A percentile compares a stretch with the other conserved stretches of the same genome.
These are phyloP conservation scores for Boechera retrofracta DNA, from an alignment of 345 rosid species.

Conservation along the genomic window DNA sequence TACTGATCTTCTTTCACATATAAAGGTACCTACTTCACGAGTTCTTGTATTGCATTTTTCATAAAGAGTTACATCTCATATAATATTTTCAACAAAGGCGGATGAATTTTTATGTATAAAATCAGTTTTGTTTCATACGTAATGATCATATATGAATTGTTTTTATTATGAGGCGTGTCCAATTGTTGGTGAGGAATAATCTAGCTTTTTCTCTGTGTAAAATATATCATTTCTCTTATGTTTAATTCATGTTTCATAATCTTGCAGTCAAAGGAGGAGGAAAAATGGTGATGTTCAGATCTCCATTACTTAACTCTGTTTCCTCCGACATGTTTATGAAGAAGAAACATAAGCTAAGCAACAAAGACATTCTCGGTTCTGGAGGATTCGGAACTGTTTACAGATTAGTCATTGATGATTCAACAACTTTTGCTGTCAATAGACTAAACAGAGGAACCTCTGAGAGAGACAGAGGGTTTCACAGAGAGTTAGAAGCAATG, in stretches of 20 bases:
- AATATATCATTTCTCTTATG: neutral
- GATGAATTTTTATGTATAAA: slow-evolving; percentile 19
- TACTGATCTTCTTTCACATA: slow-evolving; percentile 18
- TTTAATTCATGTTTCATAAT: neutral
- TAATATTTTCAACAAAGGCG: slow-evolving; percentile 46
- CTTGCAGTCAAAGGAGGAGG: slow-evolving; percentile 55
- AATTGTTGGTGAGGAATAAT: slow-evolving; percentile 15
- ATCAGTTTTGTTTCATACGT: slow-evolving; percentile 32
- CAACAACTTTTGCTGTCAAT: slow-evolving; percentile 75
- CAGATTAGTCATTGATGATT: slow-evolving; percentile 57
- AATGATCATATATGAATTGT: slow-evolving; percentile 17
- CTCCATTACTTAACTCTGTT: slow-evolving; percentile 59
- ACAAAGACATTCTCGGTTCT: slow-evolving; percentile 77
- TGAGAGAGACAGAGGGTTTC: slow-evolving; percentile 76
- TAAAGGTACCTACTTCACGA: slow-evolving; percentile 31
- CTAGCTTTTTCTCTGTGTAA: neutral
- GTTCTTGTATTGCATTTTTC: slow-evolving; percentile 17
- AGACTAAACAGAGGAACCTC: slow-evolving; percentile 67
- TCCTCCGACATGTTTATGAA: slow-evolving; percentile 59
- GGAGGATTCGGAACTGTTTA: slow-evolving; percentile 89
- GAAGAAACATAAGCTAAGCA: slow-evolving; percentile 66
- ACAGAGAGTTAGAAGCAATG: slow-evolving; percentile 83
- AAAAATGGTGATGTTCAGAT: slow-evolving; percentile 78
- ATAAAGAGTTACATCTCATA: slow-evolving; percentile 38
- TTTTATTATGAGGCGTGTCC: neutral